Evolutionary conservation across 192 early-diverging fungal species (phyloP).

Genomic region (Coemansia sp.): DNA sequence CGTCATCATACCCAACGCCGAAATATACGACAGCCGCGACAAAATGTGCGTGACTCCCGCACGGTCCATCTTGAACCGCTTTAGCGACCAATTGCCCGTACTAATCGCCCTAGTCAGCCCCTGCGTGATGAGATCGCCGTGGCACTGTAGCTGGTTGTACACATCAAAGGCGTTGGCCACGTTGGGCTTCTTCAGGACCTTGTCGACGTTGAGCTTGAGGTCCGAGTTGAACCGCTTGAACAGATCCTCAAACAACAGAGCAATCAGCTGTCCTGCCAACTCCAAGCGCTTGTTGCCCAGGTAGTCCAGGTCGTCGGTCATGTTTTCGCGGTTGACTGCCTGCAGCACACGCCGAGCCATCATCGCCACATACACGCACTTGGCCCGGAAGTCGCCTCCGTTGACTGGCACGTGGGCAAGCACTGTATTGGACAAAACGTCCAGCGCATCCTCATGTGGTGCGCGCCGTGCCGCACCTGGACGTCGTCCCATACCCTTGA

Average conservation of each 20-base stretch:
- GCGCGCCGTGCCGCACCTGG: slow-evolving; percentile 80
- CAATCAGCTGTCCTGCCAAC: slow-evolving; percentile 91
- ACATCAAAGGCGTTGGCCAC: slow-evolving; percentile 90
- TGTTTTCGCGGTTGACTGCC: slow-evolving; percentile 80
- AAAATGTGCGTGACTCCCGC: slow-evolving; percentile 97
- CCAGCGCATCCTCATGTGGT: slow-evolving; percentile 82
- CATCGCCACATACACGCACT: slow-evolving; percentile 99
- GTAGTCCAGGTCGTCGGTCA: slow-evolving; percentile 98
- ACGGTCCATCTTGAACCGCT: slow-evolving; percentile 99
- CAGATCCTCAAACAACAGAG: slow-evolving; percentile 87
- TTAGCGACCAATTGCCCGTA: slow-evolving; percentile 97
- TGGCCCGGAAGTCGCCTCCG: slow-evolving; percentile 85
- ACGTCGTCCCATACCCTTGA: slow-evolving; percentile 66
- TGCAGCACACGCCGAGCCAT: slow-evolving; percentile 91
- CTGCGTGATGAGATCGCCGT: slow-evolving; percentile 84
- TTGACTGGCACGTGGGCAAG: slow-evolving; percentile 91
- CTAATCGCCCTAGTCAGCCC: slow-evolving; percentile 93
- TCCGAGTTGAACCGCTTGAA: slow-evolving; percentile 94
- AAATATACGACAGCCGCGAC: slow-evolving; percentile 89
- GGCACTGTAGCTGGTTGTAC: slow-evolving; percentile 99
- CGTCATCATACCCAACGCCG: slow-evolving; percentile 97
- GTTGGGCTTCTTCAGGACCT: slow-evolving; percentile 82
- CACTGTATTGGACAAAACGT: slow-evolving; percentile 88
- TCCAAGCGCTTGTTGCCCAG: slow-evolving; percentile 99
- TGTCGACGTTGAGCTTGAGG: slow-evolving; percentile 83